These are phyloP conservation scores for Hypomontagnella submonticulosa DNA, from an alignment of 495 filamentous ascomycete species.

Conservation along the genomic window DNA sequence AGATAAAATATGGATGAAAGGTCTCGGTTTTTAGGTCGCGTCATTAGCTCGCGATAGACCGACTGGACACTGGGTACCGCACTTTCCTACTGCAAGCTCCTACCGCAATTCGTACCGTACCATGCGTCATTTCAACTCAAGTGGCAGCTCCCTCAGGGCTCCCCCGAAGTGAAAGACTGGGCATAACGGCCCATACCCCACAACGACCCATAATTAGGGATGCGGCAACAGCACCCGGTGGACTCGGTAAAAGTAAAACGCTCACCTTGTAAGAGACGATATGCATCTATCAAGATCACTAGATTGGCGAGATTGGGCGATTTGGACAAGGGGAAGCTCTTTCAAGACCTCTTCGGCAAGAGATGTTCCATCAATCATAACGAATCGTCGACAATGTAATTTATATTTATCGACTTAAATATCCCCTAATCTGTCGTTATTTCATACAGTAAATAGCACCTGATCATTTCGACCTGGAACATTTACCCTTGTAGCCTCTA, in stretches of 20 bases:
- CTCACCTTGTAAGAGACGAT: constrained; percentile 17
- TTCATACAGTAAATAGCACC: constrained; percentile 3
- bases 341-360: constrained; percentile 12
- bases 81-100: too few species aligned
- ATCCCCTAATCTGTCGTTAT: neutral
- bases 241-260: constrained; percentile 23
- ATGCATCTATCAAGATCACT: constrained; percentile 23
- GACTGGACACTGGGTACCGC: constrained; percentile 12
- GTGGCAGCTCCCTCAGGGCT: constrained; percentile 39
- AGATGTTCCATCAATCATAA: constrained; percentile 37
- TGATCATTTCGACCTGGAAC: neutral
- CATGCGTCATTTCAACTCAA: too few species aligned
- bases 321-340: constrained; percentile 10
- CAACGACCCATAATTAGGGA: constrained; percentile 30
- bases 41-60: constrained; percentile 28
- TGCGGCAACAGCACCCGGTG: constrained; percentile 35
- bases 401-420: constrained; percentile 3
- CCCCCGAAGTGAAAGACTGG: constrained; percentile 28
- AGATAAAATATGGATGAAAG: constrained; percentile 32
- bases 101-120: too few species aligned
- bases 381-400: constrained; percentile 4
- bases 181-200: constrained; percentile 31
- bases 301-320: neutral
- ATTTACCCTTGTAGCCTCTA: neutral
- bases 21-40: constrained; percentile 19